Conservation (phyloP, 2,329 filamentous ascomycete genomes). For the Ascomycota sp. region DNA sequence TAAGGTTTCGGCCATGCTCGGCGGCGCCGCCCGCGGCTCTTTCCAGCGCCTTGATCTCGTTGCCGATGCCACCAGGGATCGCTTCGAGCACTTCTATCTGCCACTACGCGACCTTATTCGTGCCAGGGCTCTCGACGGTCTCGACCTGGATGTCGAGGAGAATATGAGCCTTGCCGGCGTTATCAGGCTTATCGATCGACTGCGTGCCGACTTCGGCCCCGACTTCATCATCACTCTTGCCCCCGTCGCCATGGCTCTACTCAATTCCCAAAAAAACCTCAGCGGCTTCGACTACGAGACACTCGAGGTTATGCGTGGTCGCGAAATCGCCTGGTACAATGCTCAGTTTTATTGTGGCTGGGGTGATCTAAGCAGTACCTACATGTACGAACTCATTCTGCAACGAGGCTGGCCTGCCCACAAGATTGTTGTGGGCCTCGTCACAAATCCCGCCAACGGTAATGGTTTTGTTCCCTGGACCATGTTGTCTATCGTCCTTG, state of each 20-base stretch:
- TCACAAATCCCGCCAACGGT: slow-evolving; percentile 63
- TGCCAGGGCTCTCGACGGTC: slow-evolving; percentile 39
- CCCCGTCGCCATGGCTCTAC: slow-evolving; percentile 56
- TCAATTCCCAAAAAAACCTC: slow-evolving; percentile 35
- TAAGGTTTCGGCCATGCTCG: slow-evolving; percentile 70
- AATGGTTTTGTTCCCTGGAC: slow-evolving; percentile 27
- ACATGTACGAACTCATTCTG: slow-evolving; percentile 29
- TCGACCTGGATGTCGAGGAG: slow-evolving; percentile 71
- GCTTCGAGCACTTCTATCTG: slow-evolving; percentile 55
- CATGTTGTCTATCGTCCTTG: slow-evolving; percentile 22
- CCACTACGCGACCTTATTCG: slow-evolving; percentile 47
- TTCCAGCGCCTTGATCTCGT: slow-evolving; percentile 38
- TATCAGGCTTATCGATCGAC: slow-evolving; percentile 44
- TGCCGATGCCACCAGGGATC: slow-evolving; percentile 18
- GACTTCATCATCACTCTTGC: slow-evolving; percentile 62
- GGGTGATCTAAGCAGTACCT: slow-evolving; percentile 32
- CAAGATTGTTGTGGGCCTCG: slow-evolving; percentile 59
- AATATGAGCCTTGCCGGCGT: slow-evolving; percentile 45
- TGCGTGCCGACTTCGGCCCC: slow-evolving; percentile 47
- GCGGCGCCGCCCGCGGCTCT: slow-evolving; percentile 61
- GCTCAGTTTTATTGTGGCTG: slow-evolving; percentile 87
- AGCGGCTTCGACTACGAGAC: slow-evolving; percentile 66
- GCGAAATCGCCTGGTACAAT: slow-evolving; percentile 68
- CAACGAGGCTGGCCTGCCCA: slow-evolving; percentile 48
- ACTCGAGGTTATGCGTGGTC: slow-evolving; percentile 46